Conservation (phyloP, 2,329 filamentous ascomycete species). For the Colletotrichum spaethianum region DNA sequence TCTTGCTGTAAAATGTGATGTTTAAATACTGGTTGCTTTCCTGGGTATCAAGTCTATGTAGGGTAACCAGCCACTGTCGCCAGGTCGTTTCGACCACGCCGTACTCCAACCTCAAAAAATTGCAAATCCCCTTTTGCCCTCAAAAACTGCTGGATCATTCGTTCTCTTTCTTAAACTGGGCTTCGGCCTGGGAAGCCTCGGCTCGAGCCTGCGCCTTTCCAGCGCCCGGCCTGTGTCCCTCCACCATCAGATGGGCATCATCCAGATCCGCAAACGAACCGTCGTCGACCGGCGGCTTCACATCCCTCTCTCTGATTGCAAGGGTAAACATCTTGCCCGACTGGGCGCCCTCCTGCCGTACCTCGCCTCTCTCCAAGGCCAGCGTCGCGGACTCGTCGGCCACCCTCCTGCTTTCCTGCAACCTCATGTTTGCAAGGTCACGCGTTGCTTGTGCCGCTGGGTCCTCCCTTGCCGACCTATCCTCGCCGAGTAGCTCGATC, state of each 20-base stretch:
- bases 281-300: conserved; percentile 50
- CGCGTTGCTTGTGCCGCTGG: conserved; percentile 55
- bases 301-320: conserved; percentile 66
- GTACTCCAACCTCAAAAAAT: background rate
- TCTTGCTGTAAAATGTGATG: background rate
- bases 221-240: conserved; percentile 60
- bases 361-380: conserved; percentile 64
- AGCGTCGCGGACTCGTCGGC: conserved; percentile 59
- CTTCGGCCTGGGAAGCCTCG: conserved; percentile 45
- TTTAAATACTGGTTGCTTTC: background rate
- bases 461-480: conserved; percentile 60
- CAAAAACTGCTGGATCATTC: background rate
- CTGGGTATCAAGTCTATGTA: conserved; percentile 37
- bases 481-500: conserved; percentile 79
- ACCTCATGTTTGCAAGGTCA: conserved; percentile 58
- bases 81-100: too few relatives aligned
- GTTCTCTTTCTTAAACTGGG: background rate
- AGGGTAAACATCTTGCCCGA: conserved; percentile 60
- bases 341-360: conserved; percentile 43
- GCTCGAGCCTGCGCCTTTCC: conserved; percentile 46
- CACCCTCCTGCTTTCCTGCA: conserved; percentile 60
- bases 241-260: conserved; percentile 62
- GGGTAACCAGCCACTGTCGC: background rate
- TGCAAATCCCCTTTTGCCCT: background rate
- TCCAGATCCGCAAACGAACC: conserved; percentile 41